Base-by-base conservation (phyloP, 352 stramenopile species). In the Globisporangium acanthophoron region DNA sequence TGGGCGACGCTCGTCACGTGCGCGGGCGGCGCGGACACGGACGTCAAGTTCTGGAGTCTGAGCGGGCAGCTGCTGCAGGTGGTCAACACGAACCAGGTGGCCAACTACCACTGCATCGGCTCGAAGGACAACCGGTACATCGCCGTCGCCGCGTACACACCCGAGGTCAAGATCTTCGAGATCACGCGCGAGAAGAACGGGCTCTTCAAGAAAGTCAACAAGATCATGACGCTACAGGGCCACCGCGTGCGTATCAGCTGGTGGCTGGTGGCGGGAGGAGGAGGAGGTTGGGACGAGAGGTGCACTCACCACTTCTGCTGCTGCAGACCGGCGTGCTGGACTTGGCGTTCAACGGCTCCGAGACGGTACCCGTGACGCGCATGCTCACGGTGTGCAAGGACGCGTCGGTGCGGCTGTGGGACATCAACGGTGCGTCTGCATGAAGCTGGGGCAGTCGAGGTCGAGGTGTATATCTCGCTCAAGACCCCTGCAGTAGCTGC, bases 111-210 rank as follows among this genome's bases (percentile, higher is more conserved):
- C 63, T 87, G 75, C 56, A 67, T 92, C 6, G 77, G 70, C 3
- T 92, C 83, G 31, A 90, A 88, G 58, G 83, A 92, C 70, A 92
- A 90, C 54, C 78, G 83, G 5, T 92, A 85, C 61, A 80, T 92
- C 53, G 80, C 83, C 20, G 78, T 92, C 20, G 83, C 83, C 18
- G 80, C 80, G 11, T 92, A 90, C 68, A 92, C 83, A 5, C 83
- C 83, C 9, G 83, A 92, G 35, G 83, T 90, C 52, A 89, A 89
- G 67, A 92, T 92, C 50, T 87, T 88, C 40, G 83, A 92, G 54
- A 90, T 92, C 54, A 71, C 70, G 24, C 83, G 83, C 21, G 81
- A 89, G 57, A 90, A 88, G 66, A 76, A 70, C 45, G 83, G 83
- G 33, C 65, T 74, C 18, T 92, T 92, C 64, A 88, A 88, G 62